Base-by-base conservation (phyloP, 352 stramenopile genomes). In the Globisporangium irregulare region DNA sequence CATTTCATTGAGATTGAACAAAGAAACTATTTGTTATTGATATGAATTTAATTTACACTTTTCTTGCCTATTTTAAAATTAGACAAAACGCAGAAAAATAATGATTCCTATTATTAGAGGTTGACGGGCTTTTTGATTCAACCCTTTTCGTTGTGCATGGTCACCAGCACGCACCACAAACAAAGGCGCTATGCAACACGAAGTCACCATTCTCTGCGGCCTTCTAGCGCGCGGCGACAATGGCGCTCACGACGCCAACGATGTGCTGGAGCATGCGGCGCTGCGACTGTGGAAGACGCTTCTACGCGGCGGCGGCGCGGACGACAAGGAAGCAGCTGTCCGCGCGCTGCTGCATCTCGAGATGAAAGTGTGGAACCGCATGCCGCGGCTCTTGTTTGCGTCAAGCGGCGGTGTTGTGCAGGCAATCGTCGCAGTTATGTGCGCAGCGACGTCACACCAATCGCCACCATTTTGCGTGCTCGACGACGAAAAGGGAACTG, bases 371-470 rank as follows among this genome's bases (percentile, higher is more conserved):
- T 67, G 62, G 62, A 58, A 38, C 50, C 43, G 62, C 29, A 18
- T 67, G 18, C 48, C 29, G 48, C 34, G n/a, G 14, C 48, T 67
- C 2, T 24, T 67, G 4, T 67, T 67, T 29, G 27, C 62, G 22
- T 60, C 29, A 1, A 59, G n/a, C 20, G 0, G 7, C 18, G 8
- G 32, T 3, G 24, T 60, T 14, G 62, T 67, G 7, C 8, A 51
- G 3, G 62, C 48, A n/a, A 25, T 59, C 29, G 18, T 53, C 29
- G 48, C 62, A 48, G 15, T 60, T 12, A 51, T 60, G 29, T 24
- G 20, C 20, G 18, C 61, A 18, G 14, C 59, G 24, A 22, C 15
- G 2, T 62, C 32, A 1, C 14, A 9, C 43, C 12, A 12, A 5
- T 32, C n/a, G 6, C 32, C 9, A 8, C 32, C n/a, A 18, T 9